A percentile compares a stretch with the other conserved stretches of the same genome.
Conservation (phyloP, 179 eudicot species). For the Heliamphora pulchella region DNA sequence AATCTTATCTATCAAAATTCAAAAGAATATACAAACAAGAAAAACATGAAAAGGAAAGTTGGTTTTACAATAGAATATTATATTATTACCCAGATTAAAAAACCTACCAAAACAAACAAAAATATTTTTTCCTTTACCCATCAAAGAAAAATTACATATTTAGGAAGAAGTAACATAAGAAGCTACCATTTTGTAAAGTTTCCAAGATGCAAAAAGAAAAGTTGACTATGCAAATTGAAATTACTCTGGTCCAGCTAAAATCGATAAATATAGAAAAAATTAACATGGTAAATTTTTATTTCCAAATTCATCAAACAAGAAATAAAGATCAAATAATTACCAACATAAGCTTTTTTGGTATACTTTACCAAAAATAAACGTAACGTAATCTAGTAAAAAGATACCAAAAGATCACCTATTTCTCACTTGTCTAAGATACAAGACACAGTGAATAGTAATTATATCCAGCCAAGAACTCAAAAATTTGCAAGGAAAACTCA, state of each 20-base stretch:
- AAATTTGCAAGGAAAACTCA: not conserved
- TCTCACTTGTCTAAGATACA: not conserved
- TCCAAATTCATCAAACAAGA: not conserved
- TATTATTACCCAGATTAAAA: not conserved
- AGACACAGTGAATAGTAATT: not conserved
- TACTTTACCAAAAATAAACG: not conserved
- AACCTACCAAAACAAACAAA: not conserved
- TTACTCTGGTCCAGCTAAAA: not conserved
- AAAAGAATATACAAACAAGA: not conserved
- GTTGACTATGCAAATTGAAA: not conserved
- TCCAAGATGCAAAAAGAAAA: not conserved
- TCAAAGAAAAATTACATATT: not conserved
- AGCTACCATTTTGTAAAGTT: not conserved
- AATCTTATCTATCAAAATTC: not conserved
- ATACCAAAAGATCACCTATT: too few relatives aligned
- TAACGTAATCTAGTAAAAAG: not conserved
- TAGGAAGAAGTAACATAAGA: not conserved
- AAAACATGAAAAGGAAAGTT: not conserved
- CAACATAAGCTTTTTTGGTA: not conserved
- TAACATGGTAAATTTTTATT: not conserved
- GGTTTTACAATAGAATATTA: not conserved
- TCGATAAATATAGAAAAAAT: not conserved
- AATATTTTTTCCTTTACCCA: not conserved
- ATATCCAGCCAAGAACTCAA: not conserved
- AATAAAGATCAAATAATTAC: not conserved